phyloP scores from a whole-genome alignment of 2,329 filamentous ascomycete genomes.

The Aspergillus sp. region DNA sequence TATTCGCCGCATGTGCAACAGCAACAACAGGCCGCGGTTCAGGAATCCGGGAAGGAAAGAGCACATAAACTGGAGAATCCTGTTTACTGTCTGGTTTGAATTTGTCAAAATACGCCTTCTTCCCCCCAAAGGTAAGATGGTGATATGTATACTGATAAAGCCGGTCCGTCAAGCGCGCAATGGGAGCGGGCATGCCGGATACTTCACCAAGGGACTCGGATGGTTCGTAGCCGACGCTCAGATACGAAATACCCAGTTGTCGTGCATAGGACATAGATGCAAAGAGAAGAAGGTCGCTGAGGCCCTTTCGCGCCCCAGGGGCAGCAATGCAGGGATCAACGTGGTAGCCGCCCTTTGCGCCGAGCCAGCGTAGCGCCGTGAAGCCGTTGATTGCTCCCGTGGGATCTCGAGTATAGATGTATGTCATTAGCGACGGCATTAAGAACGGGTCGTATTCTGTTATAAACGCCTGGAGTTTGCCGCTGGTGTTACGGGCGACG shows the following conservation, averaged over 20 bases:
- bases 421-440: constrained; percentile 40
- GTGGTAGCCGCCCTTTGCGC: constrained; percentile 40
- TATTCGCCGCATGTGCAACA: constrained; percentile 41
- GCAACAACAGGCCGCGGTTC: constrained; percentile 25
- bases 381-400: constrained; percentile 36
- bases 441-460: constrained; percentile 44
- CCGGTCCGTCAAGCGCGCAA: constrained; percentile 29
- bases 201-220: constrained; percentile 32
- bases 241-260: constrained; percentile 31
- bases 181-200: constrained; percentile 27
- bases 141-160: constrained; percentile 34
- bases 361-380: constrained; percentile 39
- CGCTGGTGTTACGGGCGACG: constrained; percentile 30
- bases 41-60: constrained; percentile 37
- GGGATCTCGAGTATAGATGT: constrained; percentile 37
- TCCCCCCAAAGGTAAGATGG: constrained; percentile 36
- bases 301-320: constrained; percentile 35
- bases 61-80: constrained; percentile 34
- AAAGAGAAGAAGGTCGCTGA: constrained; percentile 40
- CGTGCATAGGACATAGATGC: constrained; percentile 40
- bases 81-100: constrained; percentile 35
- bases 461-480: constrained; percentile 36
- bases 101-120: constrained; percentile 43
- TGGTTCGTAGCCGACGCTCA: constrained; percentile 43
- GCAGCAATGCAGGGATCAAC: constrained; percentile 42